These are phyloP conservation scores for Lathyrus sativus DNA, from an alignment of 306 rosid species.

Conservation along the genomic window DNA sequence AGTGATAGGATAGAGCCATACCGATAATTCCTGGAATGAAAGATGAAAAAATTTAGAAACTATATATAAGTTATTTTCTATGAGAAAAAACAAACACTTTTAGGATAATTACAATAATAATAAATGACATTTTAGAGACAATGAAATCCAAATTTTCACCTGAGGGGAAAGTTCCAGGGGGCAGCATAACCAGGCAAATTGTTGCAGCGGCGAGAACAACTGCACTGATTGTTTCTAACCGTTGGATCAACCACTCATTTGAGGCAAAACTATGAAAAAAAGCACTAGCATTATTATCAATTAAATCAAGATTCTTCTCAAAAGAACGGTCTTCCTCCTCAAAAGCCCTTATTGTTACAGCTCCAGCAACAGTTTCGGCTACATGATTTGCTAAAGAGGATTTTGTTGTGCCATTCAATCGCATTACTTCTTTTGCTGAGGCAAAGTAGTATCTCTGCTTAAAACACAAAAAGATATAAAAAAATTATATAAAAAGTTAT, in stretches of 20 bases:
- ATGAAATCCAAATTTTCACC: conserved; percentile 41
- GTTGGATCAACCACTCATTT: conserved; percentile 70
- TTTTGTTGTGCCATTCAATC: conserved; percentile 71
- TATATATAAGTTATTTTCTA: neutral
- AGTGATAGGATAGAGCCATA: conserved; percentile 82
- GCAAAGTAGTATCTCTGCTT: conserved; percentile 61
- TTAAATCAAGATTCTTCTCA: conserved; percentile 56
- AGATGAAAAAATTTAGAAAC: neutral
- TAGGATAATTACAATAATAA: too few relatives aligned
- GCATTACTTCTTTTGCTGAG: conserved; percentile 69
- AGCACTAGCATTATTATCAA: conserved; percentile 67
- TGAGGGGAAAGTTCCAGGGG: conserved; percentile 59
- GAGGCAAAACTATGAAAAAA: conserved; percentile 63
- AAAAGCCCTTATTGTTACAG: conserved; percentile 69
- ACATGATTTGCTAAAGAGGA: conserved; percentile 65
- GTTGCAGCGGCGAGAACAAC: conserved; percentile 58
- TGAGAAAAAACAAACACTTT: too few relatives aligned
- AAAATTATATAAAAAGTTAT: too few relatives aligned
- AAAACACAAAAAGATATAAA: neutral
- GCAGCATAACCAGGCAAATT: conserved; percentile 67
- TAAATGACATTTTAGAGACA: neutral
- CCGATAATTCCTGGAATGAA: conserved; percentile 65
- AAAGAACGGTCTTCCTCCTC: conserved; percentile 60
- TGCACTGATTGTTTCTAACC: conserved; percentile 62
- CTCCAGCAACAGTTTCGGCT: conserved; percentile 74